Evolutionary conservation across 2,329 filamentous ascomycete genomes (phyloP).

Genomic region (Harringtonia aguacate): DNA sequence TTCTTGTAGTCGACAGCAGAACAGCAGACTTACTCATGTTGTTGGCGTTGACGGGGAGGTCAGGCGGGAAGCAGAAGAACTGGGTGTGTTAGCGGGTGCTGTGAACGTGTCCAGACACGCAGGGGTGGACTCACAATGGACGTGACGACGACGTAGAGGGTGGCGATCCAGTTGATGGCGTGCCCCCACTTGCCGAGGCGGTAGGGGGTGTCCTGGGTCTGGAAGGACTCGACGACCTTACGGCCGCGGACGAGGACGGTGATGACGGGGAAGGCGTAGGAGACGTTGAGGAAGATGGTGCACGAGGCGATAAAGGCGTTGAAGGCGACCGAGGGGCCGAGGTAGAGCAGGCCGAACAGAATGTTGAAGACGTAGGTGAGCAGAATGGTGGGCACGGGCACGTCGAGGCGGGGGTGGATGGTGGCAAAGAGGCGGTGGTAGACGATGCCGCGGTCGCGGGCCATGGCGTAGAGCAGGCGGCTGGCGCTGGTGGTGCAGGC

Average conservation of each 20-base stretch:
- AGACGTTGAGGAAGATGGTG: constrained; percentile 45
- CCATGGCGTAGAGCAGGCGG: constrained; percentile 32
- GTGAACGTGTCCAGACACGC: background rate
- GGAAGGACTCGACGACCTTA: constrained; percentile 16
- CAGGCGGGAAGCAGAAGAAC: no score
- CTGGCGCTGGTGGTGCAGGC: constrained; percentile 23
- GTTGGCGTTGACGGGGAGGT: no score
- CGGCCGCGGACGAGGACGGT: constrained; percentile 37
- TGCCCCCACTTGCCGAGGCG: constrained; percentile 22
- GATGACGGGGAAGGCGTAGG: constrained; percentile 37
- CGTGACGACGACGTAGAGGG: constrained; percentile 10
- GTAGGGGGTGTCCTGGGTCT: constrained; percentile 22
- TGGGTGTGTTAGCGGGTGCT: constrained; percentile 5
- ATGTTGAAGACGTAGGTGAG: constrained; percentile 6
- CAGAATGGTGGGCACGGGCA: constrained; percentile 19
- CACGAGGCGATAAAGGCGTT: constrained; percentile 43
- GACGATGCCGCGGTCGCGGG: constrained; percentile 32
- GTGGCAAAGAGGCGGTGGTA: constrained; percentile 26
- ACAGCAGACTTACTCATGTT: no score
- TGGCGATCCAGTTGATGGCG: constrained; percentile 7
- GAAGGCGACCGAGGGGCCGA: constrained; percentile 41
- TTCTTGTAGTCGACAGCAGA: no score
- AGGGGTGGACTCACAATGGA: constrained; percentile 5
- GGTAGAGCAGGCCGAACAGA: constrained; percentile 26
- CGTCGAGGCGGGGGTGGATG: constrained; percentile 25